Base-by-base conservation (phyloP, 2,329 filamentous ascomycete genomes). In the Pseudogymnoascus sp. region DNA sequence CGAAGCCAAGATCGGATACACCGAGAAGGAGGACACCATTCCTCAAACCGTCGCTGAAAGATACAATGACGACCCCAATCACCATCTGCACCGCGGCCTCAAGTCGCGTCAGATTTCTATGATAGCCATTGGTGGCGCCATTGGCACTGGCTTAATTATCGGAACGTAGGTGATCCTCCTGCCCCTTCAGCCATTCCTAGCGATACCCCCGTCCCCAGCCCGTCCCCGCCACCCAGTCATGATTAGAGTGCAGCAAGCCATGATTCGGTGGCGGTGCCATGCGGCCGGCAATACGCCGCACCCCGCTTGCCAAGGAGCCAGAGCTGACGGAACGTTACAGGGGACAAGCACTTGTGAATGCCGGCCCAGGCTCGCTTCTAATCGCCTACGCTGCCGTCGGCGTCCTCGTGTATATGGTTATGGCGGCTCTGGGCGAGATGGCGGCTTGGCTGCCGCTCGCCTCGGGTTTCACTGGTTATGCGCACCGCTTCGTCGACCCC, bases 401-500 rank as follows among this genome's bases (percentile, higher is more conserved):
- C 67, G 76, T 87, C 56, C 76, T 95, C 65, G 90, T 93, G 68
- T 95, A 86, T 75, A 77, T 91, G 44, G 90, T 95, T 68, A 92
- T 95, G 89, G 86, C 86, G 64, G 87, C 84, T 63, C 83, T 95
- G 3, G 90, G 90, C 66, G 90, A 93, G 75, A 95, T 95, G 89
- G 89, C 90, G 7, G 84, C 90, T 61, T 95, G 89, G 88, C 75
- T 95, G 35, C 90, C 90, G 61, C 80, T 92, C 70, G 83, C 85
- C 62, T 85, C 88, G 72, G 90, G 90, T 68, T 96, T 95, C 75
- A 89, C 89, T 65, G 89, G 89, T 70, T 95, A 93, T 72, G 89
- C 90, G 24, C 82, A 86, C 65, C 83, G 90, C 59, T 95, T 91
- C 77, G 88, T 86, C 70, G 89, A 95, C 69, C 89, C 89, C 62